Evolutionary conservation across 176 grass and related monocot species (phyloP).

Genomic region (Oryza australiensis): DNA sequence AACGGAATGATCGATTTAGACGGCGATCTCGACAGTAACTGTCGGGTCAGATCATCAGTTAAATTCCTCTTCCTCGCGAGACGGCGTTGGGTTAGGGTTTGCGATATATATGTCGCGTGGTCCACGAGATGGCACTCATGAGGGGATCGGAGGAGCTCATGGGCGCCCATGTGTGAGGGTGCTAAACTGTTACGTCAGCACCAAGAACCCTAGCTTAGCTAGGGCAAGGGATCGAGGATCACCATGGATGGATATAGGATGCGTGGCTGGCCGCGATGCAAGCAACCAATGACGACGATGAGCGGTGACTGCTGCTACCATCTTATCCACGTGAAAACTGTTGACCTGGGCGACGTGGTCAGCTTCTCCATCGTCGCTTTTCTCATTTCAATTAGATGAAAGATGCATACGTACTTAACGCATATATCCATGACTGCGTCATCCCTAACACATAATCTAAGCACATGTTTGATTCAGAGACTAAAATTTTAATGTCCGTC

Average conservation of each 20-base stretch:
- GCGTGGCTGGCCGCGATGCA: background rate
- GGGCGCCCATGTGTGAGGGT: background rate
- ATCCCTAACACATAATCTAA: no score
- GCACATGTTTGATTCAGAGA: no score
- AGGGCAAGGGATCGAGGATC: background rate
- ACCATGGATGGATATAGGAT: background rate
- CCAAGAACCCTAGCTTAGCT: background rate
- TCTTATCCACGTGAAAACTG: conserved; percentile 16
- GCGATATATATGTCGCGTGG: background rate
- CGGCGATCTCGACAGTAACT: no score
- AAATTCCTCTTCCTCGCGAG: no score
- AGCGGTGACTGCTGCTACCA: background rate
- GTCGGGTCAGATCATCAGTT: background rate
- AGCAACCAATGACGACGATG: background rate
- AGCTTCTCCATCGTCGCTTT: background rate
- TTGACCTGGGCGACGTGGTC: no score
- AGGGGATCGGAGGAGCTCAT: background rate
- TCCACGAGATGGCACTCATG: background rate
- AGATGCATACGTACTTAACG: no score
- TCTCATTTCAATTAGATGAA: no score
- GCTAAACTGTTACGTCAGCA: background rate
- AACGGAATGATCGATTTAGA: background rate
- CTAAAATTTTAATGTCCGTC: no score
- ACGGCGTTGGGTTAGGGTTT: no score
- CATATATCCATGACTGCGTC: no score